phyloP scores from a whole-genome alignment of 371 early-diverging fungal genomes.

The Syncephalastrum monosporum region DNA sequence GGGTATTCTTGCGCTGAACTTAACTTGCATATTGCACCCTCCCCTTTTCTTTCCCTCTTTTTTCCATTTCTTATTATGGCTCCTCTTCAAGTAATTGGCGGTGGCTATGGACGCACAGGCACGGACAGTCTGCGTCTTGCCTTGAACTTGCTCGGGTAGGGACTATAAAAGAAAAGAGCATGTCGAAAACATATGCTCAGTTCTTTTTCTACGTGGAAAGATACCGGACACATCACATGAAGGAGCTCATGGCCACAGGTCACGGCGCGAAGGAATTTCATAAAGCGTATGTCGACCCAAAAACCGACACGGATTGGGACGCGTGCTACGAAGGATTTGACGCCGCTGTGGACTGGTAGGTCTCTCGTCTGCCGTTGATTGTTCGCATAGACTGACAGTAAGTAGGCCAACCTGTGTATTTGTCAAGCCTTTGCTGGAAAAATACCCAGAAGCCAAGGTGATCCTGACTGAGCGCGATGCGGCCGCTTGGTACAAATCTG shows the following conservation, averaged over 20 bases:
- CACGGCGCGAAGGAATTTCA: conserved; percentile 15
- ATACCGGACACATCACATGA: conserved; percentile 19
- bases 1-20: no score
- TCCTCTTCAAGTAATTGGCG: conserved; percentile 13
- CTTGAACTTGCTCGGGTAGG: conserved; percentile 11
- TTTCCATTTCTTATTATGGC: not conserved
- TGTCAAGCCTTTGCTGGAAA: conserved; percentile 8
- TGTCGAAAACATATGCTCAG: not conserved
- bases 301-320: conserved; percentile 11
- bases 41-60: no score
- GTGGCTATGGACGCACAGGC: conserved; percentile 12
- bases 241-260: conserved; percentile 2
- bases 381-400: not conserved
- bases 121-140: conserved; percentile 7
- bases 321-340: conserved; percentile 9
- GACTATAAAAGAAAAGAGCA: no score
- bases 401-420: not conserved
- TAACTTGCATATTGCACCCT: no score
- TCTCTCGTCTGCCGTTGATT: not conserved
- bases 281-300: conserved; percentile 18
- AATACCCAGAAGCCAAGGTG: conserved; percentile 34
- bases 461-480: conserved; percentile 24
- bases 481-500: conserved; percentile 33
- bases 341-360: not conserved
- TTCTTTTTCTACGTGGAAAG: not conserved